Evolutionary conservation across 1,284 basidiomycete genomes (phyloP).

Genomic region (Ceratobasidium sp.): DNA sequence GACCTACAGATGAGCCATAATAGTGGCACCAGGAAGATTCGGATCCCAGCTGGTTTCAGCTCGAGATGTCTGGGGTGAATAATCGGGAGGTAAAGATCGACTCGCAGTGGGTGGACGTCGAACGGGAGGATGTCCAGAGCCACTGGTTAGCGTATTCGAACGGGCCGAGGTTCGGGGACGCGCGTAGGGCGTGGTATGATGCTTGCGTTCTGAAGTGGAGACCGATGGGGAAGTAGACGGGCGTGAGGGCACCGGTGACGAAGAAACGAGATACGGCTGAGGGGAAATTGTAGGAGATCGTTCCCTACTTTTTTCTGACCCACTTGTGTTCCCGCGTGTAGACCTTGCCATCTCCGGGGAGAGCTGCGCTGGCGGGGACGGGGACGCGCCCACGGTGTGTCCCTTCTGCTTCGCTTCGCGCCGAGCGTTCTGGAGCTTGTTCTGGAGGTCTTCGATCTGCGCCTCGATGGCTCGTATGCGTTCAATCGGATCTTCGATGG

Average conservation of each 20-base stretch:
- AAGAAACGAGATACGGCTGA: constrained; percentile 34
- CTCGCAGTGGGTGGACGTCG: constrained; percentile 27
- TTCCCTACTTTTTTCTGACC: constrained; percentile 39
- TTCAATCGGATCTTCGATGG: constrained; percentile 68
- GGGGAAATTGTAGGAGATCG: constrained; percentile 39
- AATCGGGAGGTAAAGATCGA: constrained; percentile 35
- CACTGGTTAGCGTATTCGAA: constrained; percentile 9
- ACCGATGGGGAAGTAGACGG: constrained; percentile 41
- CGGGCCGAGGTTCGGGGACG: constrained; percentile 13
- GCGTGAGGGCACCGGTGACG: constrained; percentile 39
- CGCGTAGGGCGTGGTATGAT: constrained; percentile 32
- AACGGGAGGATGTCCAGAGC: constrained; percentile 59
- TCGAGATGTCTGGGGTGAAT: constrained; percentile 57
- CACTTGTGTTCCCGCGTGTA: constrained; percentile 34
- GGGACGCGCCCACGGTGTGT: constrained; percentile 15
- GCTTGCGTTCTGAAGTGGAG: constrained; percentile 34
- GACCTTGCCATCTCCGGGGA: constrained; percentile 40
- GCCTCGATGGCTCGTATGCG: constrained; percentile 80
- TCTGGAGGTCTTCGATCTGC: constrained; percentile 77
- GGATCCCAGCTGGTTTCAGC: constrained; percentile 81
- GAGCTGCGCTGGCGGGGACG: constrained; percentile 4
- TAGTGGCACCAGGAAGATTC: constrained; percentile 75
- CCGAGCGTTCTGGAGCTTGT: constrained; percentile 59
- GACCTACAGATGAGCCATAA: constrained; percentile 74
- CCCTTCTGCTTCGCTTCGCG: constrained; percentile 57